phyloP scores from a whole-genome alignment of 176 grass and related monocot genomes.

The Aegilops tauschii region DNA sequence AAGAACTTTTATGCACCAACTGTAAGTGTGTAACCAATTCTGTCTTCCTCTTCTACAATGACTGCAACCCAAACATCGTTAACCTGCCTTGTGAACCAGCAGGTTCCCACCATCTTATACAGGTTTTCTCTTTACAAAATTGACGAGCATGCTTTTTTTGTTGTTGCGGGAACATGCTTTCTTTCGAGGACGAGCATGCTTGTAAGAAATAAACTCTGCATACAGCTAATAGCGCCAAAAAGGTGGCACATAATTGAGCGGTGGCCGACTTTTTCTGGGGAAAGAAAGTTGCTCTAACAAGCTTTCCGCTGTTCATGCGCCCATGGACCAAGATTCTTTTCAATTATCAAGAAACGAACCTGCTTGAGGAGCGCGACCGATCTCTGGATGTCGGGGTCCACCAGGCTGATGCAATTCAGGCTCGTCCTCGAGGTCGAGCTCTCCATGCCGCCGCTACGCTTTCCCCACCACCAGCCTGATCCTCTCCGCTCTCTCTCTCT shows the following conservation, averaged over 20 bases:
- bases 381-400: slow-evolving; percentile 60
- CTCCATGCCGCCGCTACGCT: slow-evolving; percentile 38
- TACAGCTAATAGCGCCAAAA: background rate
- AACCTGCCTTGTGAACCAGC: background rate
- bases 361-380: slow-evolving; percentile 85
- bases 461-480: background rate
- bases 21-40: background rate
- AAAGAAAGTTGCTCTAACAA: background rate
- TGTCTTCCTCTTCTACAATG: background rate
- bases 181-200: background rate
- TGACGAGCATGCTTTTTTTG: background rate
- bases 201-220: background rate
- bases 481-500: background rate
- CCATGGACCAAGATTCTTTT: background rate
- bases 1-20: background rate
- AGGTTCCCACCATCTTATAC: background rate
- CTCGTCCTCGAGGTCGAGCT: slow-evolving; percentile 44
- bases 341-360: slow-evolving; percentile 33
- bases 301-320: background rate
- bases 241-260: background rate
- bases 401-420: slow-evolving; percentile 77
- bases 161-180: too few species aligned
- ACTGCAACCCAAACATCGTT: background rate
- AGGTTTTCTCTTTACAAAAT: background rate
- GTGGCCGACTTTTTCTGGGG: background rate